phyloP scores from a whole-genome alignment of 2,329 filamentous ascomycete genomes.

The Celoporthe dispersa region DNA sequence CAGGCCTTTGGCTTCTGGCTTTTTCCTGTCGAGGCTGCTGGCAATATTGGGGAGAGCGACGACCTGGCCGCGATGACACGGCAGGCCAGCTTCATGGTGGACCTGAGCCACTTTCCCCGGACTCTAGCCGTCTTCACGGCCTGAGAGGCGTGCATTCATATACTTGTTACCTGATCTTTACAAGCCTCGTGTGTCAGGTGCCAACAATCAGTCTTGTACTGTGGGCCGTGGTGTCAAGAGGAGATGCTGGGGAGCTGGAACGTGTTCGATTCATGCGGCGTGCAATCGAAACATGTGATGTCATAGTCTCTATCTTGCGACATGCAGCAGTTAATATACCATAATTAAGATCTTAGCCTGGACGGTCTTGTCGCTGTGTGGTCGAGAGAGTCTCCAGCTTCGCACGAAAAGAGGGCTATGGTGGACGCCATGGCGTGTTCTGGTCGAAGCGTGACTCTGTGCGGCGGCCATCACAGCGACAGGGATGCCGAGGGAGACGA shows the following conservation, averaged over 20 bases:
- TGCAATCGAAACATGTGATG: neutral
- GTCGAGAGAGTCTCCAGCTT: neutral
- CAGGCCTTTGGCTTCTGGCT: slow-evolving; percentile 21
- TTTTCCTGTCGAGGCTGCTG: slow-evolving; percentile 19
- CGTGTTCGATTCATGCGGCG: neutral
- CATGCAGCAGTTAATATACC: neutral
- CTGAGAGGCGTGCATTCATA: neutral
- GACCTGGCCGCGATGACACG: slow-evolving; percentile 14
- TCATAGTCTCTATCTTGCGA: neutral
- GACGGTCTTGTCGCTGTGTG: neutral
- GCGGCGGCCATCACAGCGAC: neutral
- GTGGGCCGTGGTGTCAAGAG: neutral
- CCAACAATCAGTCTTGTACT: neutral
- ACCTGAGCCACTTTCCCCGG: slow-evolving; percentile 18
- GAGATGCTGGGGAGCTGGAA: neutral
- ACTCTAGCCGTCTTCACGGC: neutral
- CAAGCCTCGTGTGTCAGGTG: neutral
- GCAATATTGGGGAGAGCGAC: slow-evolving; percentile 15
- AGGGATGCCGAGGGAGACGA: neutral
- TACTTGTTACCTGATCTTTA: neutral
- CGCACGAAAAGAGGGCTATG: neutral
- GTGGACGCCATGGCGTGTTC: neutral
- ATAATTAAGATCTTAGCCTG: neutral
- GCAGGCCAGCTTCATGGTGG: neutral
- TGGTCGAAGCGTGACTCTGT: neutral